Evolutionary conservation across 768 basidiomycete genomes (phyloP).

Genomic region (Termitomyces sp.): DNA sequence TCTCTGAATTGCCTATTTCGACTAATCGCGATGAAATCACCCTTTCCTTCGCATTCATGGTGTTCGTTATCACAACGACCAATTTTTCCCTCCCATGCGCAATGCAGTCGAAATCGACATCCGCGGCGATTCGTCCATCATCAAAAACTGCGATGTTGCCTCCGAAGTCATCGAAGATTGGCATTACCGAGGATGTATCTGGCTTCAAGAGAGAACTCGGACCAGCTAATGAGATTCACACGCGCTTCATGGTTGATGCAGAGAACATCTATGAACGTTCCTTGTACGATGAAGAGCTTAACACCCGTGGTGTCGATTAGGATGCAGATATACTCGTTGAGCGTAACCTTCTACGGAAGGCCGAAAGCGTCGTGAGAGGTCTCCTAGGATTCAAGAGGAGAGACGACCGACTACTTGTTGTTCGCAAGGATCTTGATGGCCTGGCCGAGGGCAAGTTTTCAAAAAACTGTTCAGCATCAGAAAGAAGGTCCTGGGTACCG

Average conservation of each 20-base stretch:
- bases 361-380: background rate
- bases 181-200: background rate
- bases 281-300: background rate
- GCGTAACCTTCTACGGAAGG: background rate
- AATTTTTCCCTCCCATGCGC: slow-evolving; percentile 3
- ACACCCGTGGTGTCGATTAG: background rate
- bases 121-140: background rate
- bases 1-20: background rate
- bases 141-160: background rate
- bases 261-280: background rate
- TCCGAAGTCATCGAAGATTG: background rate
- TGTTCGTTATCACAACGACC: slow-evolving; percentile 1
- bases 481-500: background rate
- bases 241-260: slow-evolving; percentile 1
- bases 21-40: slow-evolving; percentile 6
- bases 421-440: background rate
- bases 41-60: background rate
- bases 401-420: background rate
- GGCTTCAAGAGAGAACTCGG: background rate
- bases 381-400: background rate
- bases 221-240: background rate
- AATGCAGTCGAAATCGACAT: background rate
- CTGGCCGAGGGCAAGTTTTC: background rate
- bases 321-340: background rate
- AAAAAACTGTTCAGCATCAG: background rate